phyloP scores from a whole-genome alignment of 257 asterid species.

The Paraleonurus japonicus region DNA sequence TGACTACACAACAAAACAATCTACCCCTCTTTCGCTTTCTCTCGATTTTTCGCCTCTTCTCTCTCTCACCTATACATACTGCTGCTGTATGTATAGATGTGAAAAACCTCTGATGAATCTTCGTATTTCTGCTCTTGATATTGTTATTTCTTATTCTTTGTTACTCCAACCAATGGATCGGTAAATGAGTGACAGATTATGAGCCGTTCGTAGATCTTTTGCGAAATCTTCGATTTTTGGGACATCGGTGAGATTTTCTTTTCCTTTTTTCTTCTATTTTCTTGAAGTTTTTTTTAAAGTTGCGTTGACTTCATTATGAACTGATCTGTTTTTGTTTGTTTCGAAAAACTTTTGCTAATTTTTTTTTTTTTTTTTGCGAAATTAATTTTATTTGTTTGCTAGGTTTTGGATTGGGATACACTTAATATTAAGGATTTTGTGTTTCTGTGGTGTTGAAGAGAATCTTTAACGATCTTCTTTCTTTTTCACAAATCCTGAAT shows the following conservation, averaged over 20 bases:
- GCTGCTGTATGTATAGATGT: constrained; percentile 10
- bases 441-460: background rate
- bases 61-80: constrained; percentile 17
- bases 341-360: background rate
- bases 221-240: constrained; percentile 23
- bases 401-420: background rate
- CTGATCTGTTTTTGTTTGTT: constrained; percentile 27
- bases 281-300: constrained; percentile 15
- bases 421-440: constrained; percentile 4
- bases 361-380: background rate
- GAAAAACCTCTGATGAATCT: constrained; percentile 20
- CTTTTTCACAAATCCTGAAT: background rate
- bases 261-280: background rate
- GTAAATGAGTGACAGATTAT: constrained; percentile 2
- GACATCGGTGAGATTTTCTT: constrained; percentile 32
- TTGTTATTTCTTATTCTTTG: constrained; percentile 1
- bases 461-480: constrained; percentile 17
- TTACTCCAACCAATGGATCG: constrained; percentile 34
- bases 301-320: constrained; percentile 43
- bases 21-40: constrained; percentile 38
- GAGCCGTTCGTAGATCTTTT: constrained; percentile 37
- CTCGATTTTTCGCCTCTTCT: constrained; percentile 27
- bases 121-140: background rate
- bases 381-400: background rate
- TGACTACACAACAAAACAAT: constrained; percentile 30